A percentile compares a stretch with the other conserved stretches of the same genome.
These are phyloP conservation scores for Phalaenopsis hybrid DNA, from an alignment of 116 monocot species.

Conservation along the genomic window DNA sequence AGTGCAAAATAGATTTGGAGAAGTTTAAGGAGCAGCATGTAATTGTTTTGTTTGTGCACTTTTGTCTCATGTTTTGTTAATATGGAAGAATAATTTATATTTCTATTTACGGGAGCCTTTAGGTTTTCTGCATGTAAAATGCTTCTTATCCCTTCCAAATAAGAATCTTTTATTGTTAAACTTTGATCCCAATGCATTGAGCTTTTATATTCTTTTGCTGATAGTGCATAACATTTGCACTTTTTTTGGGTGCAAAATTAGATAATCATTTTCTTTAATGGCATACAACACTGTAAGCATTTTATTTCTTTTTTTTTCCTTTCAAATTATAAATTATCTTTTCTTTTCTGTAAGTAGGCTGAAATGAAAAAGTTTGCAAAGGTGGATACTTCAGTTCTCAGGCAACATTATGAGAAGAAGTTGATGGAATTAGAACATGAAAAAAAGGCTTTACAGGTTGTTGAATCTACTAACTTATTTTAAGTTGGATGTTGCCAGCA, in stretches of 20 bases:
- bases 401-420: conserved; percentile 93
- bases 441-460: conserved; percentile 74
- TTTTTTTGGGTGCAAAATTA: neutral
- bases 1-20: neutral
- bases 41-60: neutral
- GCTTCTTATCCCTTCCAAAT: neutral
- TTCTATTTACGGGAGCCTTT: neutral
- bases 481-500: neutral
- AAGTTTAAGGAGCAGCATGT: neutral
- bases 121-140: neutral
- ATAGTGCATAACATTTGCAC: neutral
- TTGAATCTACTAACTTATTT: neutral
- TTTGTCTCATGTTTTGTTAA: neutral
- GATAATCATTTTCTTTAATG: neutral
- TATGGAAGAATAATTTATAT: neutral
- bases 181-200: neutral
- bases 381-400: conserved; percentile 56
- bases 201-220: neutral
- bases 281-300: neutral
- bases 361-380: conserved; percentile 86
- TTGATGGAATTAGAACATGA: conserved; percentile 86
- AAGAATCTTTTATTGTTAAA: neutral
- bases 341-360: conserved; percentile 41
- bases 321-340: neutral
- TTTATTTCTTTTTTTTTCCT: neutral